Evolutionary conservation across 116 monocot genomes (phyloP).

Genomic region (Thalassia testudinum): DNA sequence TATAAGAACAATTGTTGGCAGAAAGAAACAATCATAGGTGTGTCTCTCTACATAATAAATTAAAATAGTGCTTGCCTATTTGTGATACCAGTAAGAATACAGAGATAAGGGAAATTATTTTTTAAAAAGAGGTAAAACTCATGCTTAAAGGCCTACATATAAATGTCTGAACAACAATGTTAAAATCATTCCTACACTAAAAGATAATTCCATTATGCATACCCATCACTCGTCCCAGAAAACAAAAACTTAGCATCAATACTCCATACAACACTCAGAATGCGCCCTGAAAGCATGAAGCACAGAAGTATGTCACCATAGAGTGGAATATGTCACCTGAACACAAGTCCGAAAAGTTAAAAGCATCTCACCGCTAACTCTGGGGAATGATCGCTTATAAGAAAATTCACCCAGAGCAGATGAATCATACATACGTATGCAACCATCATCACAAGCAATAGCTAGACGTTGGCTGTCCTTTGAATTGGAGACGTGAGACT

Average conservation of each 20-base stretch:
- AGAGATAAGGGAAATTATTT: too few relatives aligned
- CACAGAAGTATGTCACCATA: neutral
- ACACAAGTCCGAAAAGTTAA: too few relatives aligned
- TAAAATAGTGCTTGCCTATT: too few relatives aligned
- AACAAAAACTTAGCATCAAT: conserved; percentile 58
- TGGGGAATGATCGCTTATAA: conserved; percentile 68
- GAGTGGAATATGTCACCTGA: too few relatives aligned
- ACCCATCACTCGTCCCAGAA: conserved; percentile 97
- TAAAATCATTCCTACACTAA: too few relatives aligned
- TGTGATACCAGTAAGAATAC: too few relatives aligned
- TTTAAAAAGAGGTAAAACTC: too few relatives aligned
- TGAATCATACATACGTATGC: conserved; percentile 51
- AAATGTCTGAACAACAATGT: too few relatives aligned
- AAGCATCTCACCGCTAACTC: conserved; percentile 65
- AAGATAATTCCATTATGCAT: neutral
- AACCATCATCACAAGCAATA: conserved; percentile 98
- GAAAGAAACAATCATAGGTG: too few relatives aligned
- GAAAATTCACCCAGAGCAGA: conserved; percentile 43
- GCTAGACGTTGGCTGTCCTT: conserved; percentile 38
- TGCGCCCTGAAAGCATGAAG: conserved; percentile 39
- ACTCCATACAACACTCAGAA: conserved; percentile 86
- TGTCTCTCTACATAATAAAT: too few relatives aligned
- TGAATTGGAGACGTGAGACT: conserved; percentile 10
- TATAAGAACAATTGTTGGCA: neutral
- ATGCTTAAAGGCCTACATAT: too few relatives aligned